These are phyloP conservation scores for Yarrowia alimentaria DNA, from an alignment of 805 yeast genomes.

Conservation along the genomic window DNA sequence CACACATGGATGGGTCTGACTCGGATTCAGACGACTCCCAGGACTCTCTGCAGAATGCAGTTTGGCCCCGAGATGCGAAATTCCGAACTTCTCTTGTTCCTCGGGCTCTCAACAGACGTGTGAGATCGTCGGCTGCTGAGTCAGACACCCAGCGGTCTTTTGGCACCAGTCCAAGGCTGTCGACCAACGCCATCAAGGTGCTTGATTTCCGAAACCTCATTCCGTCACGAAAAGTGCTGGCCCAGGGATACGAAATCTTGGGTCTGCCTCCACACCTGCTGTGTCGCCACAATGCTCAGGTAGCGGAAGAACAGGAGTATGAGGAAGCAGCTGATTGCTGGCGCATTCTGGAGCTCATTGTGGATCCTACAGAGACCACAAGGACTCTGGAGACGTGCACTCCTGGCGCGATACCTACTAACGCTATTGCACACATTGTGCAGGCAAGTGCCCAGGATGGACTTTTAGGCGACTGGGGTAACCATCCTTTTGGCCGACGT, in stretches of 20 bases:
- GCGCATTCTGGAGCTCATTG: slow-evolving; percentile 43
- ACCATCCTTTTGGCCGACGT: slow-evolving; percentile 70
- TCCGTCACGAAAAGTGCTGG: slow-evolving; percentile 69
- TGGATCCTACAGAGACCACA: slow-evolving; percentile 9
- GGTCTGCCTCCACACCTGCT: slow-evolving; percentile 54
- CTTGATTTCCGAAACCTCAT: slow-evolving; percentile 66
- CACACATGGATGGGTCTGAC: slow-evolving; percentile 28
- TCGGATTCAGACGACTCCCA: slow-evolving; percentile 22
- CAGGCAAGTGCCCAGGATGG: too few relatives aligned
- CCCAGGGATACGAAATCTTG: slow-evolving; percentile 43
- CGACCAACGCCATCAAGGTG: slow-evolving; percentile 54
- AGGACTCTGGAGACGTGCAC: not conserved
- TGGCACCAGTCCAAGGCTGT: not conserved
- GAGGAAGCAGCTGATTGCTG: slow-evolving; percentile 70
- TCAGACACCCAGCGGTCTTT: slow-evolving; percentile 28
- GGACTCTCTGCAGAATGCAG: slow-evolving; percentile 9
- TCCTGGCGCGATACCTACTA: slow-evolving; percentile 4
- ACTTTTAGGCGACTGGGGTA: slow-evolving; percentile 60
- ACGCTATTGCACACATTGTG: too few relatives aligned
- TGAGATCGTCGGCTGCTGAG: slow-evolving; percentile 9
- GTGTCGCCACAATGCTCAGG: slow-evolving; percentile 66
- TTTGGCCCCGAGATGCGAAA: slow-evolving; percentile 13
- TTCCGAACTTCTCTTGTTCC: slow-evolving; percentile 16
- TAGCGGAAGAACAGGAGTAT: slow-evolving; percentile 64
- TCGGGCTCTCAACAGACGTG: slow-evolving; percentile 7